Conservation (phyloP, 257 asterid species). For the Coffea eugenioides region DNA sequence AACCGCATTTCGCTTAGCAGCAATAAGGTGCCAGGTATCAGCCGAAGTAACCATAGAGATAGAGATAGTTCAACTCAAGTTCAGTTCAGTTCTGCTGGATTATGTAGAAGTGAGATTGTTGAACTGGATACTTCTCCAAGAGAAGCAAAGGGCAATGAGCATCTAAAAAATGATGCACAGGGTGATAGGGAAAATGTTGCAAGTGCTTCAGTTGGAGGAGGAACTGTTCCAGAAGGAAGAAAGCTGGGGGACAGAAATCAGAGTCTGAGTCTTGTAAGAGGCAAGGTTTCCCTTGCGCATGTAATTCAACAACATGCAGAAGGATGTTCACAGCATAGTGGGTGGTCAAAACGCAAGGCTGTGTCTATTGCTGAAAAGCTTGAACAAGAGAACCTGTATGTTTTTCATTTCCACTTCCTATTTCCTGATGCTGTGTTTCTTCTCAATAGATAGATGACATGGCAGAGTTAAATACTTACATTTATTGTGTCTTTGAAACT, state of each 20-base stretch:
- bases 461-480: neutral
- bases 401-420: constrained; percentile 19
- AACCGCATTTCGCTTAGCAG: constrained; percentile 4
- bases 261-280: constrained; percentile 73
- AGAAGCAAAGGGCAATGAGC: constrained; percentile 13
- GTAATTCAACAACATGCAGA: constrained; percentile 92
- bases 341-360: constrained; percentile 90
- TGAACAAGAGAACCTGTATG: constrained; percentile 92
- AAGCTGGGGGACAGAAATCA: constrained; percentile 49
- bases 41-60: constrained; percentile 28
- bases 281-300: constrained; percentile 89
- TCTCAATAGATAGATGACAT: neutral
- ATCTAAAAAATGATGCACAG: constrained; percentile 2
- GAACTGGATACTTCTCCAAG: constrained; percentile 52
- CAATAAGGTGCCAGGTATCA: constrained; percentile 16
- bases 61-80: constrained; percentile 24
- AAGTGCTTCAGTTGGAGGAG: constrained; percentile 24
- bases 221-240: constrained; percentile 32
- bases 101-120: constrained; percentile 57
- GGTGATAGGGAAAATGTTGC: constrained; percentile 20
- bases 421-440: neutral
- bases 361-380: constrained; percentile 94
- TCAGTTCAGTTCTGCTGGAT: constrained; percentile 27
- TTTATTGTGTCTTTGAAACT: neutral
- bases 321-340: constrained; percentile 54